A percentile compares a stretch with the other conserved stretches of the same genome.
These are phyloP conservation scores for Russula sp. DNA, from an alignment of 768 basidiomycete genomes.

Conservation along the genomic window DNA sequence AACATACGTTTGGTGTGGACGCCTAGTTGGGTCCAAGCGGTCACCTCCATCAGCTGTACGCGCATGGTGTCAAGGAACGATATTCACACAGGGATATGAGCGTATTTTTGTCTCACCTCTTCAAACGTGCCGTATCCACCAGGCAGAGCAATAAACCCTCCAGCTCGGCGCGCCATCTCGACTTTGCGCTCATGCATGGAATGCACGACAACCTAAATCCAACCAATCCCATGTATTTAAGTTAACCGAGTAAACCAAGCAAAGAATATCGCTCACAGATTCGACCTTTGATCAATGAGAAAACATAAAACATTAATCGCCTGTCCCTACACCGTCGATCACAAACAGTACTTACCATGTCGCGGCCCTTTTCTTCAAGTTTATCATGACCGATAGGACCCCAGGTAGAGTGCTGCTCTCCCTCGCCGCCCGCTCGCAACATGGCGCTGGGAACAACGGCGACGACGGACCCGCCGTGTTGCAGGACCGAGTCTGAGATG, in stretches of 20 bases:
- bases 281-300: constrained; percentile 8
- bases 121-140: constrained; percentile 96
- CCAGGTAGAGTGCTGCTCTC: constrained; percentile 35
- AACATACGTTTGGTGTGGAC: constrained; percentile 78
- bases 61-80: not conserved
- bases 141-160: constrained; percentile 84
- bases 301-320: too few relatives aligned
- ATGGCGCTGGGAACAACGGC: constrained; percentile 82
- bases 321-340: too few relatives aligned
- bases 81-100: not conserved
- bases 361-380: constrained; percentile 37
- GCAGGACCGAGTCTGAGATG: constrained; percentile 62
- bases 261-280: constrained; percentile 3
- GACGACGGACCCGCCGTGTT: constrained; percentile 66
- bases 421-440: constrained; percentile 60
- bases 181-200: constrained; percentile 90
- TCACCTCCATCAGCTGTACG: constrained; percentile 76
- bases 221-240: not conserved
- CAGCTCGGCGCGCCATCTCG: constrained; percentile 79
- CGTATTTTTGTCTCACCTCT: constrained; percentile 52
- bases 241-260: not conserved
- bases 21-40: constrained; percentile 91
- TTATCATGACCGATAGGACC: constrained; percentile 33
- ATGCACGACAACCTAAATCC: constrained; percentile 60
- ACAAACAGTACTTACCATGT: constrained; percentile 36